These are phyloP conservation scores for Rhizophlyctis rosea DNA, from an alignment of 192 early-diverging fungal genomes.

Conservation along the genomic window DNA sequence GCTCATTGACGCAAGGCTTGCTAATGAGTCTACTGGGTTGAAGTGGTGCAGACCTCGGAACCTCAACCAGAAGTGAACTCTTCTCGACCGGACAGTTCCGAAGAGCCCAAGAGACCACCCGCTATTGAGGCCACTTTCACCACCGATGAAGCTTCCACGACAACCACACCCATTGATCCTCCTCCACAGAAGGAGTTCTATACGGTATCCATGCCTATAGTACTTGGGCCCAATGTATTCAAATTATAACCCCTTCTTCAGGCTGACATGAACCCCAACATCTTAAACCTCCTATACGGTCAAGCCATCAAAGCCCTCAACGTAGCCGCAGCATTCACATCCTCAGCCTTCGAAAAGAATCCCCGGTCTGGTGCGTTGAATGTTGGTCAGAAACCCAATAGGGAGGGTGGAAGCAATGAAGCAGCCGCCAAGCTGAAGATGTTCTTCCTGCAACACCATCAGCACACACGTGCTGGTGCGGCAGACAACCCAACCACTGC, in stretches of 20 bases:
- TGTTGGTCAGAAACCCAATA: not conserved
- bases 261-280: conserved; percentile 10
- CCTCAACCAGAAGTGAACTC: no score
- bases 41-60: no score
- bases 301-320: conserved; percentile 15
- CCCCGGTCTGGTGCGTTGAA: not conserved
- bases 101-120: no score
- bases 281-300: conserved; percentile 12
- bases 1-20: no score
- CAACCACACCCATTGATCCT: not conserved
- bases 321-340: conserved; percentile 15
- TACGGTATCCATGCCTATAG: conserved; percentile 3
- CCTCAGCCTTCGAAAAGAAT: conserved; percentile 18
- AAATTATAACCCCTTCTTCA: no score
- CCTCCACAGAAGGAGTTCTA: conserved; percentile 10
- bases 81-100: no score
- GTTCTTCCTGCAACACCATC: conserved; percentile 22
- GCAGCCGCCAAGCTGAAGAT: not conserved
- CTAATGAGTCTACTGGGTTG: no score
- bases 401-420: no score
- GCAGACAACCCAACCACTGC: conserved; percentile 14
- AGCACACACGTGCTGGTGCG: conserved; percentile 10
- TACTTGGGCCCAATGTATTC: no score
- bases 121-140: no score
- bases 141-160: not conserved